Evolutionary conservation across 164 flowering plant genomes (phyloP).

Genomic region (Vitis rotundifolia): DNA sequence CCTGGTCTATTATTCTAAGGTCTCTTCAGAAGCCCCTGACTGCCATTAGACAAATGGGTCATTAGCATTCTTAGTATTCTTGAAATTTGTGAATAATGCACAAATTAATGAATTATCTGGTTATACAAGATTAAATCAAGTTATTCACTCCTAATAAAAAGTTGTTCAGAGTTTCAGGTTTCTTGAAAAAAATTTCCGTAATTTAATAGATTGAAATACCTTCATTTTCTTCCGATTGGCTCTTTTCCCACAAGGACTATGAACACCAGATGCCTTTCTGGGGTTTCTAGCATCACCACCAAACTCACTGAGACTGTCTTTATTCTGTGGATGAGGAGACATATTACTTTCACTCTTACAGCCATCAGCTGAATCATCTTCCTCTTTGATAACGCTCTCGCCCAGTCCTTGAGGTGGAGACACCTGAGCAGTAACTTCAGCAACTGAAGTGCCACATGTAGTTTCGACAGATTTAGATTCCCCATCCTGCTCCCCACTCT

Average conservation of each 20-base stretch:
- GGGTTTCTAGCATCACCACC: conserved; percentile 16
- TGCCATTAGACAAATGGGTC: too few relatives aligned
- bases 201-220: conserved; percentile 27
- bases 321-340: conserved; percentile 18
- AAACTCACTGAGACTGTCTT: conserved; percentile 15
- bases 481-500: conserved; percentile 44
- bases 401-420: conserved; percentile 15
- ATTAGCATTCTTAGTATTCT: too few relatives aligned
- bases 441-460: conserved; percentile 38
- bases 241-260: conserved; percentile 32
- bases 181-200: too few relatives aligned
- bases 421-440: conserved; percentile 20
- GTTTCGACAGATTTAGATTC: conserved; percentile 89
- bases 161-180: too few relatives aligned
- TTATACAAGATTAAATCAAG: too few relatives aligned
- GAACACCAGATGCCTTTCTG: conserved; percentile 29
- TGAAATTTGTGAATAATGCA: too few relatives aligned
- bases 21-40: too few relatives aligned
- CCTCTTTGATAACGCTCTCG: conserved; percentile 44
- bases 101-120: too few relatives aligned
- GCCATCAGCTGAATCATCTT: conserved; percentile 39
- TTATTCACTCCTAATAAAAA: too few relatives aligned
- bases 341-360: conserved; percentile 24
- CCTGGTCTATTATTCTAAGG: too few relatives aligned
- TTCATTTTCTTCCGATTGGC: conserved; percentile 54